A percentile compares a stretch with the other conserved stretches of the same genome.
phyloP scores from a whole-genome alignment of 2,329 filamentous ascomycete genomes.

The Penicillium sp. region DNA sequence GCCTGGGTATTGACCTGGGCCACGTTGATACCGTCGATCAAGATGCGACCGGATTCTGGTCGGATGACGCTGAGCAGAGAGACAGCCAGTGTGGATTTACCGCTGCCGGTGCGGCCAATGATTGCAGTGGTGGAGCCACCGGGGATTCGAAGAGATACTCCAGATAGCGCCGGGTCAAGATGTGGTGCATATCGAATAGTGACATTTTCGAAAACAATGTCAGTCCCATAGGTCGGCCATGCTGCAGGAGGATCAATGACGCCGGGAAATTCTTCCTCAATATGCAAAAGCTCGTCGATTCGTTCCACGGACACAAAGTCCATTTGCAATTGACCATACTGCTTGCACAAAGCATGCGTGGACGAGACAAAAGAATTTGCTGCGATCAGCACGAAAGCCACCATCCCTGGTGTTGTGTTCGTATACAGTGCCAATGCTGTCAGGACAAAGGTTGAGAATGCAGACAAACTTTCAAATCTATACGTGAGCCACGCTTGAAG shows the following conservation, averaged over 20 bases:
- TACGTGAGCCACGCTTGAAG: conserved; percentile 79
- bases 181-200: conserved; percentile 74
- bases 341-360: conserved; percentile 68
- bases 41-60: conserved; percentile 51
- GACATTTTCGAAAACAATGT: conserved; percentile 69
- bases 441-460: conserved; percentile 65
- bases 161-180: conserved; percentile 64
- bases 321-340: conserved; percentile 81
- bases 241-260: conserved; percentile 62
- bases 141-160: conserved; percentile 66
- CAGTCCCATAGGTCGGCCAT: conserved; percentile 68
- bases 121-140: conserved; percentile 73
- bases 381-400: conserved; percentile 75
- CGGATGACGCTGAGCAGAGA: conserved; percentile 53
- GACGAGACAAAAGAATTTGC: conserved; percentile 59
- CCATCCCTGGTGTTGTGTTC: conserved; percentile 68
- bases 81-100: conserved; percentile 70
- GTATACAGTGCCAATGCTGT: conserved; percentile 69
- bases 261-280: conserved; percentile 68
- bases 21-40: conserved; percentile 57
- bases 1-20: conserved; percentile 54
- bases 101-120: conserved; percentile 71
- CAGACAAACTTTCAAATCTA: conserved; percentile 68
- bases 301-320: conserved; percentile 87
- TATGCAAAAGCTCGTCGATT: conserved; percentile 71